Percentiles rank a stretch among this genome's conserved stretches.
Evolutionary conservation across 2,329 filamentous ascomycete species (phyloP).

Genomic region (Aspergillus sp.): DNA sequence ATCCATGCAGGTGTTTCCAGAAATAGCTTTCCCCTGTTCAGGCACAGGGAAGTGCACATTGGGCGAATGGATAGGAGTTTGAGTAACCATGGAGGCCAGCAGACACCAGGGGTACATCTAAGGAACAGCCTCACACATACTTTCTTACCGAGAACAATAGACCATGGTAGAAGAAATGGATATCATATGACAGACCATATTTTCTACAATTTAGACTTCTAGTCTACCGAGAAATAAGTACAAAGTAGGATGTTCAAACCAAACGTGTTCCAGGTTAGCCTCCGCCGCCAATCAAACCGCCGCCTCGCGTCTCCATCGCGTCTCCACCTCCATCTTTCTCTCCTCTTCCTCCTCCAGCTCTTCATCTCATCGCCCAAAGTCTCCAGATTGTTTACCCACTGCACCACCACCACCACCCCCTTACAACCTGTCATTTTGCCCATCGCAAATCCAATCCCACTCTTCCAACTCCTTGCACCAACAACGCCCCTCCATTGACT

Average conservation of each 20-base stretch:
- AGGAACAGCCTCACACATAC: too few relatives aligned
- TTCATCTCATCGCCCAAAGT: neutral
- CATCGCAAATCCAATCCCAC: neutral
- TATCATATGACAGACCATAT: too few relatives aligned
- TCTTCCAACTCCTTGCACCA: neutral
- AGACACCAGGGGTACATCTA: too few relatives aligned
- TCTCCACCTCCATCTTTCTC: constrained; percentile 6
- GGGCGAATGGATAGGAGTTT: too few relatives aligned
- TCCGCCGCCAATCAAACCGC: constrained; percentile 21
- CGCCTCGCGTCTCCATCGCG: constrained; percentile 25
- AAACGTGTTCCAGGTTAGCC: neutral
- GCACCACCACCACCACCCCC: neutral
- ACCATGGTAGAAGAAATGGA: too few relatives aligned
- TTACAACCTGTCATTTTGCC: neutral
- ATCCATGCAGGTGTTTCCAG: too few relatives aligned
- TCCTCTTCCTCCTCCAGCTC: neutral
- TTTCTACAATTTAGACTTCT: neutral
- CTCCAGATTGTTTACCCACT: neutral
- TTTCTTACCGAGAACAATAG: too few relatives aligned
- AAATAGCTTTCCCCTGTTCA: too few relatives aligned
- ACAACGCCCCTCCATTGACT: neutral
- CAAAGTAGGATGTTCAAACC: neutral
- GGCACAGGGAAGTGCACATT: too few relatives aligned
- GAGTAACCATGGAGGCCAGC: too few relatives aligned
- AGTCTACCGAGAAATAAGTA: too few relatives aligned